Evolutionary conservation across 2,329 filamentous ascomycete species (phyloP).

Genomic region (Aurifilum marmelostoma): DNA sequence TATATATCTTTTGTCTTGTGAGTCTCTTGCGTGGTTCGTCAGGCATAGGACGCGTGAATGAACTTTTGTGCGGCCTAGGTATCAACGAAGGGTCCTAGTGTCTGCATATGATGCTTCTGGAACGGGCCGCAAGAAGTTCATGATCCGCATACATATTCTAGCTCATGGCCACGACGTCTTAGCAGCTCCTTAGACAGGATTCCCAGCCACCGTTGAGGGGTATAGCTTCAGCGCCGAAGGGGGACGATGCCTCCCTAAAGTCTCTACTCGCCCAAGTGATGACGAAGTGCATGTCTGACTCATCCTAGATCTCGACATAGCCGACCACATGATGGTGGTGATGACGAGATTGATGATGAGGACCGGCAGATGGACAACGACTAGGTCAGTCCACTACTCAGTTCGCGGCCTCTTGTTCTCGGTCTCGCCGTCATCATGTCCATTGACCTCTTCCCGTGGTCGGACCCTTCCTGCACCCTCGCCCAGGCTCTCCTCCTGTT

Average conservation of each 20-base stretch:
- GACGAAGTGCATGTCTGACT: not conserved
- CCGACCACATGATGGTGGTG: not conserved
- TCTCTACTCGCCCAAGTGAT: not conserved
- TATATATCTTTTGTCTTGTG: not conserved
- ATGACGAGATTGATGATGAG: not conserved
- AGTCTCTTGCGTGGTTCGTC: not conserved
- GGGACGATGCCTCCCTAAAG: not conserved
- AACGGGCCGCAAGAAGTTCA: not conserved
- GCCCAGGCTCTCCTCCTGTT: conserved; percentile 60
- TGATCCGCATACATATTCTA: not conserved
- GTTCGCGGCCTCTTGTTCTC: conserved; percentile 53
- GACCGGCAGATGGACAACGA: not conserved
- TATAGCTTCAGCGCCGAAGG: not conserved
- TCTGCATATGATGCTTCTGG: not conserved
- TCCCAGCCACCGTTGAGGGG: not conserved
- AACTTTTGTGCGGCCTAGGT: not conserved
- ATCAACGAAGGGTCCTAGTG: not conserved
- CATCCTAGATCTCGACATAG: not conserved
- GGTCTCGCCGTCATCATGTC: conserved; percentile 43
- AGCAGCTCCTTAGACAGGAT: not conserved
- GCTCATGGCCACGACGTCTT: not conserved
- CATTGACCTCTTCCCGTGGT: conserved; percentile 54
- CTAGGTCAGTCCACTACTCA: conserved; percentile 39
- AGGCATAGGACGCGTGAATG: not conserved
- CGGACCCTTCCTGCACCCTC: conserved; percentile 66